These are phyloP conservation scores for Entomortierella beljakovae DNA, from an alignment of 192 early-diverging fungal species.

Conservation along the genomic window DNA sequence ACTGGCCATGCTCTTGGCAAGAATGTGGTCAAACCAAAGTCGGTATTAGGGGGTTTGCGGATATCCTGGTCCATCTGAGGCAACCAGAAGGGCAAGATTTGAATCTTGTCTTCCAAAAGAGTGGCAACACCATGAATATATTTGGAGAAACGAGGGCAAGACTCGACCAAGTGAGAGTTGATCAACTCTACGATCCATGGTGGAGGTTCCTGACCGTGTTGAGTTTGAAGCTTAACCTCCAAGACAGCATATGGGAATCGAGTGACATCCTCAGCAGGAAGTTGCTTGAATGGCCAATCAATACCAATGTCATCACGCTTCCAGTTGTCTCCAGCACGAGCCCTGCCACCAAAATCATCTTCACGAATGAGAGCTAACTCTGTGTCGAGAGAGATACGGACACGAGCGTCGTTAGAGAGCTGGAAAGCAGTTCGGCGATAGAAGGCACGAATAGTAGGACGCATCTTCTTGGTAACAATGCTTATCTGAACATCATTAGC, in stretches of 20 bases:
- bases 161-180: conserved; percentile 78
- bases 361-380: conserved; percentile 97
- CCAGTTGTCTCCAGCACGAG: conserved; percentile 90
- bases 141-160: conserved; percentile 88
- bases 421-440: conserved; percentile 99
- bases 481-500: conserved; percentile 77
- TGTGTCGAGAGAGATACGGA: conserved; percentile 96
- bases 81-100: conserved; percentile 72
- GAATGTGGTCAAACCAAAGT: conserved; percentile 36
- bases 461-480: conserved; percentile 74
- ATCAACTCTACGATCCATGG: conserved; percentile 83
- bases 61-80: conserved; percentile 56
- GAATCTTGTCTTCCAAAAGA: conserved; percentile 69
- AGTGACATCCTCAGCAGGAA: conserved; percentile 69
- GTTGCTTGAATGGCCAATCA: conserved; percentile 85
- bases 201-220: conserved; percentile 77
- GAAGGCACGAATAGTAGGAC: conserved; percentile 85
- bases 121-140: conserved; percentile 87
- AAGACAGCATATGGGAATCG: conserved; percentile 97
- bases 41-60: conserved; percentile 49
- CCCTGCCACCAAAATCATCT: conserved; percentile 77
- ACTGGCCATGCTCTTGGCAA: conserved; percentile 43
- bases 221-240: conserved; percentile 86
- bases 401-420: conserved; percentile 91
- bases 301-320: conserved; percentile 85